phyloP scores from a whole-genome alignment of 2,329 filamentous ascomycete species.

The Pezicula carpinea region DNA sequence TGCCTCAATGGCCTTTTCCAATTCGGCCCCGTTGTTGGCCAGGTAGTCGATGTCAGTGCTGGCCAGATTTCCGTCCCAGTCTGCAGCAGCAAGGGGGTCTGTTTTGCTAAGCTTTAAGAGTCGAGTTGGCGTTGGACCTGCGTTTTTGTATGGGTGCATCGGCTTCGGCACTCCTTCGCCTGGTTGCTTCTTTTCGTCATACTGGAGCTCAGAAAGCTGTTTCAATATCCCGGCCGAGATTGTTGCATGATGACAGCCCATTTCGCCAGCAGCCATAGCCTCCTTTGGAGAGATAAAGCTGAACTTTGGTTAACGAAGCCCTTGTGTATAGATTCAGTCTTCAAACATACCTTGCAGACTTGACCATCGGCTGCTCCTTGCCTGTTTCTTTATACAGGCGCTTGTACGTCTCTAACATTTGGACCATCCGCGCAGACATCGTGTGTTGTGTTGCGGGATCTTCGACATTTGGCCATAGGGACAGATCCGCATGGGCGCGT shows the following conservation, averaged over 20 bases:
- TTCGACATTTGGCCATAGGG: conserved; percentile 41
- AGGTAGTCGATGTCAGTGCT: conserved; percentile 41
- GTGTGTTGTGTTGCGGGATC: conserved; percentile 43
- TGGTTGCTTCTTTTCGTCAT: conserved; percentile 33
- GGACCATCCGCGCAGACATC: conserved; percentile 41
- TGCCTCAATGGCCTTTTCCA: conserved; percentile 37
- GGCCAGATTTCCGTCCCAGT: conserved; percentile 36
- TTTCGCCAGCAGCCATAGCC: conserved; percentile 40
- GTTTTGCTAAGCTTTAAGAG: conserved; percentile 31
- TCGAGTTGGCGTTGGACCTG: conserved; percentile 28
- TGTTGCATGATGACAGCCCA: conserved; percentile 42
- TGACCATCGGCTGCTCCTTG: conserved; percentile 42
- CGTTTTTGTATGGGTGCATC: conserved; percentile 33
- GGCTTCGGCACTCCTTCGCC: conserved; percentile 36
- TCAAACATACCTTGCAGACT: conserved; percentile 37
- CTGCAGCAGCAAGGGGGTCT: conserved; percentile 35
- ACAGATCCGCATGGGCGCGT: conserved; percentile 36
- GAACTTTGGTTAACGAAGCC: conserved; percentile 4
- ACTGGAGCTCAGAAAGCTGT: conserved; percentile 34
- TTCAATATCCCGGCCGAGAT: conserved; percentile 36
- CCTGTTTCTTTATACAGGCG: conserved; percentile 41
- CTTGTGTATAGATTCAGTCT: not conserved
- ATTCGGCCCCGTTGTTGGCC: conserved; percentile 36
- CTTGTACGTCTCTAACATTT: conserved; percentile 44
- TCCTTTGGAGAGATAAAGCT: conserved; percentile 40